Base-by-base conservation (phyloP, 805 yeast species). In the Sugiyamaella qingdaonensis region DNA sequence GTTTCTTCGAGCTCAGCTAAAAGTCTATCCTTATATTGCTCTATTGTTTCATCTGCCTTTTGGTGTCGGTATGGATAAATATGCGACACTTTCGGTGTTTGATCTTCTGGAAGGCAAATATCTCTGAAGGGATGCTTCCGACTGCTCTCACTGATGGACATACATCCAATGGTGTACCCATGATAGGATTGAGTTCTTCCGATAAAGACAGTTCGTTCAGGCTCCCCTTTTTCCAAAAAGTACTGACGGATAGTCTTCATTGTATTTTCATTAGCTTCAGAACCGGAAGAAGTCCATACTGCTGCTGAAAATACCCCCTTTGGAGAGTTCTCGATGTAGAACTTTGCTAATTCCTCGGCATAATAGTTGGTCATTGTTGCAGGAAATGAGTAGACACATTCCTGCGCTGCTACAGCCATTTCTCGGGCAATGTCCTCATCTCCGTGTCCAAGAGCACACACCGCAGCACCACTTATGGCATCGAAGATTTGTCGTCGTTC, bases 241-340 rank as follows among this genome's bases (percentile, higher is more conserved):
- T 16, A 39, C 24, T 39, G 43, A 5, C 43, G 46, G 35, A 79
- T 79, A 60, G 81, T 78, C 61, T 80, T 81, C 62, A 81, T 66
- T n/a, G 84, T 84, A 48, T 81, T 81, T 61, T 81, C 85, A 58
- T 79, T 80, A 46, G 85, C 82, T 63, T 81, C 85, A 31, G 84
- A 77, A 53, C 88, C 88, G 1, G 84, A 78, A 56, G 34, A 32
- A 33, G 51, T 46, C 14, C 49, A 52, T 18, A 49, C 10, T 2
- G 55, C 55, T 3, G 54, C 48, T 1, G 53, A 13, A 24, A 52
- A 52, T 16, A 51, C 55, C 11, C 49, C 53, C 11, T 27, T 18
- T 14, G 49, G 49, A 29, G 55, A 52, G 35, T 49, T 52, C 35
- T 52, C 45, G 10, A 52, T 44, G 14, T 48, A 48, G 18, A 52